These are phyloP conservation scores for Entamoeba histolytica DNA, from an alignment of 208 protist species.

Conservation along the genomic window DNA sequence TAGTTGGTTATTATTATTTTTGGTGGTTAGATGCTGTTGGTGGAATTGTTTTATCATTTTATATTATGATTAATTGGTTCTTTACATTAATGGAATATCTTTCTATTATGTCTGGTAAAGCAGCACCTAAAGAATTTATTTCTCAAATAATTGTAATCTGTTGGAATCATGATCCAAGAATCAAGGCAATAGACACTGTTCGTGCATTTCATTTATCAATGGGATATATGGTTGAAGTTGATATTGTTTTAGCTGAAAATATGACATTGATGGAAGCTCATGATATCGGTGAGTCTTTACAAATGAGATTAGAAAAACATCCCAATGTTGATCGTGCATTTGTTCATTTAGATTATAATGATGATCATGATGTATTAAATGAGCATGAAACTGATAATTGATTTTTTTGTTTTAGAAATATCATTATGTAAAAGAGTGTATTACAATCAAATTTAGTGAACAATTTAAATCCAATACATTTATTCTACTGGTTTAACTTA, in stretches of 20 bases:
- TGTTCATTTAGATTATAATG: constrained; percentile 14
- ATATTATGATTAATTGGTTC: constrained; percentile 12
- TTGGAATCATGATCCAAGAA: neutral
- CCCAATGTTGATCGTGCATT: constrained; percentile 2
- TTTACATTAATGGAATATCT: neutral
- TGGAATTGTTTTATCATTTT: constrained; percentile 4
- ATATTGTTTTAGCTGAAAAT: neutral
- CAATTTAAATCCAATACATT: too few relatives aligned
- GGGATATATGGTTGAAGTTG: constrained; percentile 3
- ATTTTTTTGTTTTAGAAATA: too few relatives aligned
- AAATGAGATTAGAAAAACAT: neutral
- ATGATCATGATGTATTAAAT: neutral
- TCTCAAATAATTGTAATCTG: neutral
- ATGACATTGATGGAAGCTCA: constrained; percentile 4
- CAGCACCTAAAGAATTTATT: neutral
- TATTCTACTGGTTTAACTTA: too few relatives aligned
- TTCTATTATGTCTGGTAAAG: neutral
- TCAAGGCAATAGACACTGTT: neutral
- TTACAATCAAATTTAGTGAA: too few relatives aligned
- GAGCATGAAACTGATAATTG: neutral
- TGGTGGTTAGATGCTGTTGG: constrained; percentile 16
- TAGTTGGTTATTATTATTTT: neutral
- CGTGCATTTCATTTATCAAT: neutral
- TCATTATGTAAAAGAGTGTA: too few relatives aligned
- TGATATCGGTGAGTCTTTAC: constrained; percentile 3